Conservation (phyloP, 2,329 filamentous ascomycete genomes). For the Shiraia bambusicola region DNA sequence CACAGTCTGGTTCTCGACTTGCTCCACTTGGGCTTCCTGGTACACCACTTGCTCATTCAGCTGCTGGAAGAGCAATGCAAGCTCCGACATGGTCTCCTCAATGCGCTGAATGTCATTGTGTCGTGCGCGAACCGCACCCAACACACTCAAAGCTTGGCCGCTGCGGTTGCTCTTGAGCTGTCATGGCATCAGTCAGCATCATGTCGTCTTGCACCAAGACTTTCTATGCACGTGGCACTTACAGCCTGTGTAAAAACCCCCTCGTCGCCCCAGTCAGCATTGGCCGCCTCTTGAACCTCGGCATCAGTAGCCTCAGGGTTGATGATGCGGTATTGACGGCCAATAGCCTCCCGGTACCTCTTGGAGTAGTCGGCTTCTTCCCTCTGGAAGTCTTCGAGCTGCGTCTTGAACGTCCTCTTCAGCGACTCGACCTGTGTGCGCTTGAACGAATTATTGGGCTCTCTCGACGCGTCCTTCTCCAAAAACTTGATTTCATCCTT, state of each 20-base stretch:
- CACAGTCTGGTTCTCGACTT: slow-evolving; percentile 65
- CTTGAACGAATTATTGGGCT: slow-evolving; percentile 66
- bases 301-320: slow-evolving; percentile 76
- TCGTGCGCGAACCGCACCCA: slow-evolving; percentile 76
- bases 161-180: slow-evolving; percentile 75
- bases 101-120: slow-evolving; percentile 83
- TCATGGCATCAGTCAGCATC: slow-evolving; percentile 6
- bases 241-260: slow-evolving; percentile 82
- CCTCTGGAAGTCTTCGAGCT: slow-evolving; percentile 68
- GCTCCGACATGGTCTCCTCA: slow-evolving; percentile 71
- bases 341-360: slow-evolving; percentile 75
- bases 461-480: slow-evolving; percentile 68
- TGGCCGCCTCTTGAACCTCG: slow-evolving; percentile 68
- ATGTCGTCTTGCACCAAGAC: background rate
- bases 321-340: slow-evolving; percentile 77
- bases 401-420: slow-evolving; percentile 70
- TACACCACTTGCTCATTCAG: slow-evolving; percentile 73
- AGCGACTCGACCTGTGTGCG: slow-evolving; percentile 68
- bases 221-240: slow-evolving; percentile 45
- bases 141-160: slow-evolving; percentile 70
- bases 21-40: slow-evolving; percentile 65
- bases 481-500: slow-evolving; percentile 77
- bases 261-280: slow-evolving; percentile 74
- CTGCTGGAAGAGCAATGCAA: slow-evolving; percentile 70
- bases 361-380: slow-evolving; percentile 72